Conservation (phyloP, 108 stramenopile species). For the Pseudonitzschia multistriata region DNA sequence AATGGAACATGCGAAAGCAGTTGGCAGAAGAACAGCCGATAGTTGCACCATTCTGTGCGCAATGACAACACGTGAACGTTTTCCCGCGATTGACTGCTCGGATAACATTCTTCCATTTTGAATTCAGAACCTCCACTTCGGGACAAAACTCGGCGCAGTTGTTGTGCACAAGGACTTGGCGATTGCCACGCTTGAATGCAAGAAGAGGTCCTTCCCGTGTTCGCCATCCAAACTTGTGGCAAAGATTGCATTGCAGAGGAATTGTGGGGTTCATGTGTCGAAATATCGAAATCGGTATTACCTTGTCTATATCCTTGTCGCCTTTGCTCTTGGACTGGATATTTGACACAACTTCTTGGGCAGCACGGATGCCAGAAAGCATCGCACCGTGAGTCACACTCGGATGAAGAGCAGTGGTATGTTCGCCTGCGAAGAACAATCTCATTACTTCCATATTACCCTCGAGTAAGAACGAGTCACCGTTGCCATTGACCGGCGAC, state of each 20-base stretch:
- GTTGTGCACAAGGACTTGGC: conserved; percentile 52
- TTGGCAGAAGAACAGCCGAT: conserved; percentile 45
- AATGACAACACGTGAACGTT: conserved; percentile 32
- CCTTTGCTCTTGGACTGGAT: conserved; percentile 20
- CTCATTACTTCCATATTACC: conserved; percentile 47
- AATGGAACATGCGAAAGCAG: conserved; percentile 48
- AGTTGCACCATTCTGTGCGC: conserved; percentile 44
- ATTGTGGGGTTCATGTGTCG: conserved; percentile 40
- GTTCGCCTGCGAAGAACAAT: conserved; percentile 82
- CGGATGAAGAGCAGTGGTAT: conserved; percentile 75
- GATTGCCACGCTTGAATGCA: conserved; percentile 49
- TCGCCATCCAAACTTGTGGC: conserved; percentile 36
- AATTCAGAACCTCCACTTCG: conserved; percentile 53
- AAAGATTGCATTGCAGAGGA: conserved; percentile 40
- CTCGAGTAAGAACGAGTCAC: conserved; percentile 50
- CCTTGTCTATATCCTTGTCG: conserved; percentile 31
- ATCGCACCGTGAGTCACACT: conserved; percentile 78
- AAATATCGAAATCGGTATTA: conserved; percentile 48
- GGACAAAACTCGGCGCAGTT: conserved; percentile 55
- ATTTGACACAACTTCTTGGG: conserved; percentile 43
- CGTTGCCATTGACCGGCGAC: conserved; percentile 52
- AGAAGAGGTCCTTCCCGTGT: conserved; percentile 46
- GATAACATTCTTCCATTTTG: conserved; percentile 54
- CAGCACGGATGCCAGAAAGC: conserved; percentile 73
- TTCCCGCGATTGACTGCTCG: conserved; percentile 49